A percentile compares a stretch with the other conserved stretches of the same genome.
Evolutionary conservation across 1,284 basidiomycete species (phyloP).

Genomic region (Inonotus obliquus): DNA sequence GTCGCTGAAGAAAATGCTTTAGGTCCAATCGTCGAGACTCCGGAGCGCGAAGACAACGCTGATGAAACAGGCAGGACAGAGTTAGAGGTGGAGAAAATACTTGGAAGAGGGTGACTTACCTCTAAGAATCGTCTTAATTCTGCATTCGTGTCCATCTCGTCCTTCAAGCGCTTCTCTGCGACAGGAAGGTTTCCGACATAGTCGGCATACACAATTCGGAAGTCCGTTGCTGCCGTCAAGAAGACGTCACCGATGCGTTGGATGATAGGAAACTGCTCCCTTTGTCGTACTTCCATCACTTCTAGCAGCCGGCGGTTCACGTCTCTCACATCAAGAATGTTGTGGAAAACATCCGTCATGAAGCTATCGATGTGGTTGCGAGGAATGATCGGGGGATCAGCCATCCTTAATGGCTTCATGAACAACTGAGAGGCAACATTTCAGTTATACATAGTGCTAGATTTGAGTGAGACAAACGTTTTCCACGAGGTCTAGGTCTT

Average conservation of each 20-base stretch:
- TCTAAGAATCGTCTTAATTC: constrained; percentile 87
- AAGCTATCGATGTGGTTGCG: constrained; percentile 69
- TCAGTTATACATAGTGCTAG: not conserved
- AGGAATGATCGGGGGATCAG: constrained; percentile 73
- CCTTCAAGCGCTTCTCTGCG: constrained; percentile 82
- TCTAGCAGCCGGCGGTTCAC: constrained; percentile 82
- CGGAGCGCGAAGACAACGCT: constrained; percentile 62
- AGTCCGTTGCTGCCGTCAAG: constrained; percentile 83
- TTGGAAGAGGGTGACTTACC: constrained; percentile 39
- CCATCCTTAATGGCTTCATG: constrained; percentile 69
- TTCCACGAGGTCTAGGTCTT: constrained; percentile 85
- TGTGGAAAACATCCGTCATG: constrained; percentile 84
- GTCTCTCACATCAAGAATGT: constrained; percentile 78
- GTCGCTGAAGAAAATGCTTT: constrained; percentile 83
- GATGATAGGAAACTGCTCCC: constrained; percentile 84
- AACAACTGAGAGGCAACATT: constrained; percentile 47
- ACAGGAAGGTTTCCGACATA: constrained; percentile 85
- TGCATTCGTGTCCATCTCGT: constrained; percentile 79
- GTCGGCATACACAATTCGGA: constrained; percentile 79
- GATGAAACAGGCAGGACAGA: constrained; percentile 12
- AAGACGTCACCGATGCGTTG: constrained; percentile 89
- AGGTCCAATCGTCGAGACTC: constrained; percentile 80
- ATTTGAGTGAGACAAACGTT: constrained; percentile 37
- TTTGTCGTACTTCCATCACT: constrained; percentile 80
- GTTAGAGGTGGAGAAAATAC: constrained; percentile 3